Percentiles rank a stretch among this genome's conserved stretches.
Conservation (phyloP, 331 rosid genomes). For the Quercus tomentella region DNA sequence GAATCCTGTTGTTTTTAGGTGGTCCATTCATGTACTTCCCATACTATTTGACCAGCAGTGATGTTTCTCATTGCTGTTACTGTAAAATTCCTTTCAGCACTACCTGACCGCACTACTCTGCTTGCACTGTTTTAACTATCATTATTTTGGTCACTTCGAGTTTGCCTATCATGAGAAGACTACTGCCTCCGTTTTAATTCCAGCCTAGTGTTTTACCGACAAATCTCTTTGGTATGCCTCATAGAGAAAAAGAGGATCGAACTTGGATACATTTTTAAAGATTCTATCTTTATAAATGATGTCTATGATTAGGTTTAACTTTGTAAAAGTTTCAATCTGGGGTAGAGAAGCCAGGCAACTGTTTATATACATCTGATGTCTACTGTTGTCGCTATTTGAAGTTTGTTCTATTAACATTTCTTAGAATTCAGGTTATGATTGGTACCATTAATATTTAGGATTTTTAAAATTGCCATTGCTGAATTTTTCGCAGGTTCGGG, state of each 20-base stretch:
- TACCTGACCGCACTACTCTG: background rate
- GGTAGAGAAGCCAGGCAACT: too few species aligned
- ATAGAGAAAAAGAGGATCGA: too few species aligned
- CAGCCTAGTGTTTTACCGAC: background rate
- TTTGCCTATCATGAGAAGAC: background rate
- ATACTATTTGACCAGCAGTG: background rate
- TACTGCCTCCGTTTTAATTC: background rate
- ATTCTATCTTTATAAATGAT: too few species aligned
- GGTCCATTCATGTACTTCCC: background rate
- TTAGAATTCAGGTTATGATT: conserved; percentile 11
- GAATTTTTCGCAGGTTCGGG: conserved; percentile 60
- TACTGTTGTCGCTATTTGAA: background rate
- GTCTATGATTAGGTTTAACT: too few species aligned
- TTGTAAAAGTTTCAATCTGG: too few species aligned
- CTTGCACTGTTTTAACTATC: background rate
- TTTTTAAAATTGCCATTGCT: background rate
- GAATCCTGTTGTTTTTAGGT: background rate
- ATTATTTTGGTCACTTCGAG: background rate
- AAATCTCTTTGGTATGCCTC: background rate
- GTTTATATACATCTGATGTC: conserved; percentile 2
- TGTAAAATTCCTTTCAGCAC: background rate
- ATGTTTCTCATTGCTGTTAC: background rate
- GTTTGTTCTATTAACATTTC: background rate
- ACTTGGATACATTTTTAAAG: too few species aligned
- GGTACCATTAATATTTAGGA: background rate